Percentiles rank a stretch among this genome's conserved stretches.
Conservation (phyloP, 164 flowering plant species). For the Nymphaea colorata region DNA sequence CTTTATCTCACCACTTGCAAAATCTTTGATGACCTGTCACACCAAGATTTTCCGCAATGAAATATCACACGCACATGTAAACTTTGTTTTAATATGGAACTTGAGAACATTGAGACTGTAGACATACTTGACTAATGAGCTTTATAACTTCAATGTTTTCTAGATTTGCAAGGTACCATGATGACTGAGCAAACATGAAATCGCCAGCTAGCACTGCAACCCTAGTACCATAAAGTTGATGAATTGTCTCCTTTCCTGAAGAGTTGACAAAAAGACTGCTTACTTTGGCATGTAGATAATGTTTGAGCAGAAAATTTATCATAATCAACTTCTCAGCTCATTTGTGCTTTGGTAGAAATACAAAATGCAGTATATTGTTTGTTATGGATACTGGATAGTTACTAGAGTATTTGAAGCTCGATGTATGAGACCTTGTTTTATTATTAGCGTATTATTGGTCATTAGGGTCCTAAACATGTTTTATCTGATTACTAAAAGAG, state of each 20-base stretch:
- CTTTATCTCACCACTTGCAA: conserved; percentile 98
- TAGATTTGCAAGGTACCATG: conserved; percentile 97
- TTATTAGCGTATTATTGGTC: too few species aligned
- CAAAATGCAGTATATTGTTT: too few species aligned
- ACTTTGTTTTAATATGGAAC: too few species aligned
- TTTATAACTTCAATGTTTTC: conserved; percentile 95
- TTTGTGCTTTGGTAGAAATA: too few species aligned
- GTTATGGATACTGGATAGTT: too few species aligned
- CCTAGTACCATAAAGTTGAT: conserved; percentile 83
- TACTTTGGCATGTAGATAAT: too few species aligned
- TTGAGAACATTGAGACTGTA: background rate
- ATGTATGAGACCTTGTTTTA: too few species aligned
- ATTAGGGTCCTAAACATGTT: too few species aligned
- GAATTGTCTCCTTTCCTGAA: conserved; percentile 89
- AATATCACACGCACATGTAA: background rate
- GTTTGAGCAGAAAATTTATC: too few species aligned
- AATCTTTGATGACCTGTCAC: conserved; percentile 86
- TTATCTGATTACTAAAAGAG: too few species aligned
- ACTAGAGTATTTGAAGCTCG: too few species aligned
- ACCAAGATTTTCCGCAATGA: background rate
- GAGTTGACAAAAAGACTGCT: background rate
- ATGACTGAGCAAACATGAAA: conserved; percentile 98
- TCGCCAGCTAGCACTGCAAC: conserved; percentile 95
- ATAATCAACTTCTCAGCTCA: too few species aligned
- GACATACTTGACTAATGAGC: conserved; percentile 82